These are phyloP conservation scores for Durotheca rogersii DNA, from an alignment of 495 filamentous ascomycete genomes.

Conservation along the genomic window DNA sequence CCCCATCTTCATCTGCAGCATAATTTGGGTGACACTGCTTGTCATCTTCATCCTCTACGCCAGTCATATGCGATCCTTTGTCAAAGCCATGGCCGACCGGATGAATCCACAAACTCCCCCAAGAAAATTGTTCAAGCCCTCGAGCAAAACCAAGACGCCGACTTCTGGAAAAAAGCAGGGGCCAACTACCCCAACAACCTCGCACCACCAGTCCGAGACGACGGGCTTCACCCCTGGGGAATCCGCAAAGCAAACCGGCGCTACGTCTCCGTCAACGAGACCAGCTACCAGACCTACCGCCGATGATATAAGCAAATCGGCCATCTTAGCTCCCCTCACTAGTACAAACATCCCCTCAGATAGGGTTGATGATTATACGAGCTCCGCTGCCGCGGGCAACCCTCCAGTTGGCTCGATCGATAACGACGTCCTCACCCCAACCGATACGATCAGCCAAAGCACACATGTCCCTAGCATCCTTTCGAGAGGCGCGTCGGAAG, in stretches of 20 bases:
- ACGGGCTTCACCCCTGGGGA: background rate
- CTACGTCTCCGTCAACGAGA: background rate
- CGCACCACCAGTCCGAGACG: conserved; percentile 18
- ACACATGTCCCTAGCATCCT: conserved; percentile 9
- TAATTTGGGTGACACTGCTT: conserved; percentile 20
- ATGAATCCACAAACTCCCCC: conserved; percentile 29
- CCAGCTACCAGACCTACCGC: background rate
- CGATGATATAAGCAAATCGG: conserved; percentile 4
- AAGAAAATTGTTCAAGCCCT: conserved; percentile 37
- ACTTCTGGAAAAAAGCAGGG: conserved; percentile 22
- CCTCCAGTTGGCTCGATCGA: conserved; percentile 3
- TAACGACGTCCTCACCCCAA: conserved; percentile 27
- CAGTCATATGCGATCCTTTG: conserved; percentile 18
- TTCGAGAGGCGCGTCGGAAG: conserved; percentile 6
- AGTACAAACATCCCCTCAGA: background rate
- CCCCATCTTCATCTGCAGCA: conserved; percentile 23
- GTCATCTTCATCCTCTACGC: conserved; percentile 20
- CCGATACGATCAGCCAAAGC: conserved; percentile 29
- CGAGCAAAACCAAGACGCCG: conserved; percentile 33
- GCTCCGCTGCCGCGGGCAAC: conserved; percentile 5
- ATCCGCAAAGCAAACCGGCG: background rate
- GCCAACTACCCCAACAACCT: conserved; percentile 15
- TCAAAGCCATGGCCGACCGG: conserved; percentile 25
- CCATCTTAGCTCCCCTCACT: conserved; percentile 5
- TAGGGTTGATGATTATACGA: background rate